Percentiles rank a stretch among this genome's conserved stretches.
These are phyloP conservation scores for Starmerella davenportii DNA, from an alignment of 805 yeast genomes.

Conservation along the genomic window DNA sequence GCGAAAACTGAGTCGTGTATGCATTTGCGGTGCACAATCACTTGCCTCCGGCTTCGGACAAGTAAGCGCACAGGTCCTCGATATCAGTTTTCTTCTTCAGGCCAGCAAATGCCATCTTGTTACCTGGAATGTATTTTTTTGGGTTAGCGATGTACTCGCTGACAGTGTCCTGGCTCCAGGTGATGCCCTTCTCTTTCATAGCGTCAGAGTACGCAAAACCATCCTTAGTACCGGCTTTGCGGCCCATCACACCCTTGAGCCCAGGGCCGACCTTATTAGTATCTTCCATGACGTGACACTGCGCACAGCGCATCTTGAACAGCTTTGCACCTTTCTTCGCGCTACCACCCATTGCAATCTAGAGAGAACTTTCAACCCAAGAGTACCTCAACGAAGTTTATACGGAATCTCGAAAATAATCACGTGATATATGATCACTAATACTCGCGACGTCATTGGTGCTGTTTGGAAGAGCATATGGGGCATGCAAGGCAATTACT, in stretches of 20 bases:
- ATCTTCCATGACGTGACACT: constrained; percentile 91
- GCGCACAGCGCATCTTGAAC: constrained; percentile 97
- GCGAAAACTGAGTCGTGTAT: no score
- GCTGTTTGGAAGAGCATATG: no score
- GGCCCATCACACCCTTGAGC: constrained; percentile 85
- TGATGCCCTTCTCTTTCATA: constrained; percentile 86
- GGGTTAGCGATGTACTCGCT: constrained; percentile 96
- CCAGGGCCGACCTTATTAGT: constrained; percentile 99
- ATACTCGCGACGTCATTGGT: neutral
- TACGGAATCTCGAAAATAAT: neutral
- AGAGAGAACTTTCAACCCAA: constrained; percentile 7
- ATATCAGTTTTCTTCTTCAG: constrained; percentile 98
- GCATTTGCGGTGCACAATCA: no score
- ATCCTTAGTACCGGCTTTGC: constrained; percentile 76
- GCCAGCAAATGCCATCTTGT: constrained; percentile 99
- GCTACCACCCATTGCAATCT: constrained; percentile 30
- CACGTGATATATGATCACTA: neutral
- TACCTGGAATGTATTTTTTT: constrained; percentile 99
- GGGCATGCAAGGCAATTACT: neutral
- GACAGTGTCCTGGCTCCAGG: constrained; percentile 76
- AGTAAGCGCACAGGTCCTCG: constrained; percentile 86
- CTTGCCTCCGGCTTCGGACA: constrained; percentile 31
- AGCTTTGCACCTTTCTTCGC: constrained; percentile 93
- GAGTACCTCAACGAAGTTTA: neutral
- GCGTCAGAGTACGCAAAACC: constrained; percentile 97